Percentiles rank a stretch among this genome's conserved stretches.
Evolutionary conservation across 2,329 filamentous ascomycete genomes (phyloP).

Genomic region (Teratosphaeria nubilosa): DNA sequence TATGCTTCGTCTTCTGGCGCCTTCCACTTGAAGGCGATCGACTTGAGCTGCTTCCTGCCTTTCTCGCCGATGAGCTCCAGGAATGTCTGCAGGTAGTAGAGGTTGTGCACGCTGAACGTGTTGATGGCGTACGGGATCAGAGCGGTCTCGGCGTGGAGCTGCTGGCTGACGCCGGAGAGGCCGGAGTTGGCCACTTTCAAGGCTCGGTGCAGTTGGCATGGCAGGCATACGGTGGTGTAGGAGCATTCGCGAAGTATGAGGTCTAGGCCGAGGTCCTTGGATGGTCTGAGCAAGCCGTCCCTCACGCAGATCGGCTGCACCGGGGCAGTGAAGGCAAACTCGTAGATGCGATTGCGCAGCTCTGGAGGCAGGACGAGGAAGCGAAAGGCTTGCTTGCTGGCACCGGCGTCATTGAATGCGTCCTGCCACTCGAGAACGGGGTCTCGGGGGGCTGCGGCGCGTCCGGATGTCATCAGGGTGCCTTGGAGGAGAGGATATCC

Average conservation of each 20-base stretch:
- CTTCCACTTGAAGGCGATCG: neutral
- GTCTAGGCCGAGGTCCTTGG: neutral
- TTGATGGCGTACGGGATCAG: conserved; percentile 1
- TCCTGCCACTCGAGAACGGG: too few relatives aligned
- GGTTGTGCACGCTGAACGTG: conserved; percentile 2
- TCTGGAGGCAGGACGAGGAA: conserved; percentile 9
- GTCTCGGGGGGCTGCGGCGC: too few relatives aligned
- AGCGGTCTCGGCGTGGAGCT: neutral
- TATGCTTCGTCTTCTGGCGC: neutral
- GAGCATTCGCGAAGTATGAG: neutral
- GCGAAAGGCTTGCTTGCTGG: neutral
- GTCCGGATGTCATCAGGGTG: neutral
- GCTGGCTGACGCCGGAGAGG: neutral
- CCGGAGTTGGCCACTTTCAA: neutral
- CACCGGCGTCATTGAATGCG: too few relatives aligned
- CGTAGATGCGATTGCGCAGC: conserved; percentile 9
- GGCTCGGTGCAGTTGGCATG: neutral
- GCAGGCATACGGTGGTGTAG: neutral
- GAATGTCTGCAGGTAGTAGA: conserved; percentile 1
- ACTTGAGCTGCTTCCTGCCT: neutral
- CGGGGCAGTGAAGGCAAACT: neutral
- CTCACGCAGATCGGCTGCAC: neutral
- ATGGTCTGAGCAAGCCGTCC: neutral
- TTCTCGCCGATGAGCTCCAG: neutral
- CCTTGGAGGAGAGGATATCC: neutral